phyloP scores from a whole-genome alignment of 257 asterid genomes.

The Agastache rugosa region DNA sequence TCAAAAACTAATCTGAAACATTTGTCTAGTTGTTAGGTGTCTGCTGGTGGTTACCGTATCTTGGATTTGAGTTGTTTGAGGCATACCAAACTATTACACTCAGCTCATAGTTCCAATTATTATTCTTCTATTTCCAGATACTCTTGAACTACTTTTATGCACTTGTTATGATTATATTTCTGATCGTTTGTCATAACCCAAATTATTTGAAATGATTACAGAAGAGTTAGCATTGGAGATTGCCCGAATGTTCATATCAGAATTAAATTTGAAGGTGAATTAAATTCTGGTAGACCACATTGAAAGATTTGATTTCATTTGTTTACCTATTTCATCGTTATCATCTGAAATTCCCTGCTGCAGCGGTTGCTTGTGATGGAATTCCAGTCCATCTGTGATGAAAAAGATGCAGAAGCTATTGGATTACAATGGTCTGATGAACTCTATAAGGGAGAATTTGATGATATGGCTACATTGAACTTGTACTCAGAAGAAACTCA shows the following conservation, averaged over 20 bases:
- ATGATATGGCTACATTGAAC: conserved; percentile 51
- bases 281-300: conserved; percentile 33
- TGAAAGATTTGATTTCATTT: conserved; percentile 5
- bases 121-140: too few relatives aligned
- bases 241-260: conserved; percentile 71
- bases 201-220: conserved; percentile 45
- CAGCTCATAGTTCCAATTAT: too few relatives aligned
- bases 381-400: conserved; percentile 55
- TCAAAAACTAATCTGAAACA: too few relatives aligned
- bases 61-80: too few relatives aligned
- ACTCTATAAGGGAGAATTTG: conserved; percentile 71
- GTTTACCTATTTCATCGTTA: conserved; percentile 23
- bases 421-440: conserved; percentile 66
- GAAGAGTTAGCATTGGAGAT: conserved; percentile 72
- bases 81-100: too few relatives aligned
- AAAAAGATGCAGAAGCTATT: conserved; percentile 42
- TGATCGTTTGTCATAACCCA: conserved; percentile 3
- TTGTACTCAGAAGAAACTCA: conserved; percentile 50
- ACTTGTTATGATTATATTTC: neutral
- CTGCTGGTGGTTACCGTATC: too few relatives aligned
- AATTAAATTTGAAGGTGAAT: conserved; percentile 67
- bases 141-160: too few relatives aligned
- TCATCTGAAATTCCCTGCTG: conserved; percentile 32
- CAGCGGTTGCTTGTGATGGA: conserved; percentile 86
- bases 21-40: too few relatives aligned